phyloP scores from a whole-genome alignment of 331 rosid species.

The Malus hybrid region DNA sequence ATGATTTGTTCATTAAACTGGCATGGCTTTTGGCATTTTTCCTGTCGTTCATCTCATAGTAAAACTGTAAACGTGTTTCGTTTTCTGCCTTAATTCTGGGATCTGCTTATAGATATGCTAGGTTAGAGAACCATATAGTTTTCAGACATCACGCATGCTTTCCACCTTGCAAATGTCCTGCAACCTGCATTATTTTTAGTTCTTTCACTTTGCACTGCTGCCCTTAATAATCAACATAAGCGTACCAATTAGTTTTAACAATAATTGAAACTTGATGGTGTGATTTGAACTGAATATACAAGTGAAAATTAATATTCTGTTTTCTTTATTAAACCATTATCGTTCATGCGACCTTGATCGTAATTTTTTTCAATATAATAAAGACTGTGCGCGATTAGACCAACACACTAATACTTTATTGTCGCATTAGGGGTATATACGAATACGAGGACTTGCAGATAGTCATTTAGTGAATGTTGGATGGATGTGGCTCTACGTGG shows the following conservation, averaged over 20 bases:
- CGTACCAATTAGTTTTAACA: not conserved
- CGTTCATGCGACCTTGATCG: not conserved
- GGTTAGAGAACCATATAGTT: not conserved
- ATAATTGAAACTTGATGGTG: not conserved
- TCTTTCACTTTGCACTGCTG: not conserved
- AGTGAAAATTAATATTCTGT: not conserved
- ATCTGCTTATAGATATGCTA: not conserved
- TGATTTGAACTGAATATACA: not conserved
- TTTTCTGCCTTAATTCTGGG: slow-evolving; percentile 6
- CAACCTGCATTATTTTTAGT: not conserved
- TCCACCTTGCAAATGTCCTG: not conserved
- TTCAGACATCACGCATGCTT: not conserved
- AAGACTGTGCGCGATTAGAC: not conserved
- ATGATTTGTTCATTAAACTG: not conserved
- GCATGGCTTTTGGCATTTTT: slow-evolving; percentile 9
- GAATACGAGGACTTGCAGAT: not conserved
- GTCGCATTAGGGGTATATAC: not conserved
- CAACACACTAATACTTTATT: too few relatives aligned
- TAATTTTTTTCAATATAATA: not conserved
- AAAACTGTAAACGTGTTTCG: slow-evolving; percentile 1
- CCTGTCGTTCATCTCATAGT: not conserved
- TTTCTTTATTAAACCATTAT: not conserved
- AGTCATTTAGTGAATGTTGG: not conserved
- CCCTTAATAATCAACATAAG: not conserved
- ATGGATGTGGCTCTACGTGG: not conserved